Percentiles rank a stretch among this genome's conserved stretches.
phyloP scores from a whole-genome alignment of 495 filamentous ascomycete species.

The Penicillium egyptiacum region DNA sequence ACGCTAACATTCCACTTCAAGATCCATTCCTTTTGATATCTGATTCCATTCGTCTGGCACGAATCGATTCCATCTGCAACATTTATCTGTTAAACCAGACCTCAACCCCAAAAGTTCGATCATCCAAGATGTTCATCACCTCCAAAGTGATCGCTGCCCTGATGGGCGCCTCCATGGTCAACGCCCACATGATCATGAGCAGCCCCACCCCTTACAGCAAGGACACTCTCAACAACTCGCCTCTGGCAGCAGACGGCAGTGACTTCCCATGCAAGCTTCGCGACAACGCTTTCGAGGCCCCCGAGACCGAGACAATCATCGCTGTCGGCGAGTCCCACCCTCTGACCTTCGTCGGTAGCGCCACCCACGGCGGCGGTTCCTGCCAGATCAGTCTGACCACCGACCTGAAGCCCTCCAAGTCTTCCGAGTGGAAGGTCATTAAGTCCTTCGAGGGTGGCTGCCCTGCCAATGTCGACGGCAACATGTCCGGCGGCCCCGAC shows the following conservation, averaged over 20 bases:
- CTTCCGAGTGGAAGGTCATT: slow-evolving; percentile 69
- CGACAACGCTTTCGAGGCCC: slow-evolving; percentile 23
- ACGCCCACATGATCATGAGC: slow-evolving; percentile 70
- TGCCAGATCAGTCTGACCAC: slow-evolving; percentile 85
- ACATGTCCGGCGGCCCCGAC: slow-evolving; percentile 28
- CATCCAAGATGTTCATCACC: slow-evolving; percentile 40
- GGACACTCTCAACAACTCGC: slow-evolving; percentile 54
- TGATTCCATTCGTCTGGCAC: slow-evolving; percentile 47
- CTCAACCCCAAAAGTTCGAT: slow-evolving; percentile 16
- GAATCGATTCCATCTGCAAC: slow-evolving; percentile 28
- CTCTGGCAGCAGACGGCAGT: slow-evolving; percentile 56
- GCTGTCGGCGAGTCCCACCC: slow-evolving; percentile 29
- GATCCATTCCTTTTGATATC: slow-evolving; percentile 20
- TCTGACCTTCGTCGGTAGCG: slow-evolving; percentile 45
- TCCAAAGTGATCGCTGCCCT: slow-evolving; percentile 37
- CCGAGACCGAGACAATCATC: slow-evolving; percentile 32
- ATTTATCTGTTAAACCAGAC: slow-evolving; percentile 27
- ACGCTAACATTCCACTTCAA: slow-evolving; percentile 13
- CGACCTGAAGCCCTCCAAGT: slow-evolving; percentile 58
- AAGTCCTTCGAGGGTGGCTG: slow-evolving; percentile 81
- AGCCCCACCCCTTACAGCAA: slow-evolving; percentile 64
- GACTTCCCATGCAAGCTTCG: slow-evolving; percentile 79
- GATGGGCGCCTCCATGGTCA: slow-evolving; percentile 49
- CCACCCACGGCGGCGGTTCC: slow-evolving; percentile 83
- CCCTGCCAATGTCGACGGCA: slow-evolving; percentile 55